Evolutionary conservation across 2,329 filamentous ascomycete species (phyloP), one percentile per base, ranked within the genome.

Genomic region (Fusarium sp.): DNA sequence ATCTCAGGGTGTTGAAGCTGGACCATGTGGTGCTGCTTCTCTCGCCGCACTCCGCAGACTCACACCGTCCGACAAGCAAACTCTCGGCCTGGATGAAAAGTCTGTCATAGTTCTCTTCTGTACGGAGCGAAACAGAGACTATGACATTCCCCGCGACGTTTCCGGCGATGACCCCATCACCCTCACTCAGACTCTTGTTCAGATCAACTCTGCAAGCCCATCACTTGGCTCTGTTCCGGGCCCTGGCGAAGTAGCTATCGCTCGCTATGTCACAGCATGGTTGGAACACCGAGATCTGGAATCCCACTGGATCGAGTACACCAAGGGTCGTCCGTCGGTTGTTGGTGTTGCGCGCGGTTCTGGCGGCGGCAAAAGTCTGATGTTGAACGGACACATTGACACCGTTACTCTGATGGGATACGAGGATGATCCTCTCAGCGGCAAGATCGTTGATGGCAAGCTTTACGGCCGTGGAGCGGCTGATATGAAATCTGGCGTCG

Each of bases 31-130:
- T 16, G 86, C 84, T 8, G 86, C 89, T 0, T 76, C 82, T 0
- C 63, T 87, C n/a, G 85, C 84, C 33, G 90, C 87, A 1, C 72
- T 93, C 27, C 81, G 81, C 31, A 84, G 83, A 25, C 73, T 89
- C 3, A 78, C 73, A 40, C 55, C 73, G 0, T 74, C 78, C 2
- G 74, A 80, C 10, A 79, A 78, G 38, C 64, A 77, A 1, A 66
- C 75, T 0, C 69, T 85, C 0, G 76, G 76, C 0, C 73, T 88
- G 0, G 75, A 79, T 7, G 70, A 77, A 0, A 78, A 87, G n/a
- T 85, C 87, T 0, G 82, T 89, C 0, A 83, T 93, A 0, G 83
- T 93, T 1, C 76, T 93, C 1, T 84, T 92, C 42, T 89, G 86
- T 66, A 93, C 91, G 0, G 78, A 79, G 40, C 89, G 89, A 0